Evolutionary conservation across 768 basidiomycete genomes (phyloP), one percentile per base, ranked within the genome.

Genomic region (Obba rivulosa): DNA sequence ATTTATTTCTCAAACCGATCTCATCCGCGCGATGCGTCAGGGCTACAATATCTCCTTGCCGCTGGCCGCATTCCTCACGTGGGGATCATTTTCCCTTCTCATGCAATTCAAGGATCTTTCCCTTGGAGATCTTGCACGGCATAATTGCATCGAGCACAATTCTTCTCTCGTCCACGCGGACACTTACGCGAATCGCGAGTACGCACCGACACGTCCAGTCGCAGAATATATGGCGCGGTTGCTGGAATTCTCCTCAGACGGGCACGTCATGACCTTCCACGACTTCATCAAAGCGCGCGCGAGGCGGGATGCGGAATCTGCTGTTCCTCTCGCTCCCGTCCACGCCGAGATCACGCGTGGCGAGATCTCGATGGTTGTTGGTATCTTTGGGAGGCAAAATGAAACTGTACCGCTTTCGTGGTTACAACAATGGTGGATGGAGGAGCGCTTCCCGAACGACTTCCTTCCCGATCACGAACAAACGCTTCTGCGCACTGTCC

Each of bases 271-370:
- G 48, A 55, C 50, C 1, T 23, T 52, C 22, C 66, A 70, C 49
- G 66, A 63, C 50, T 69, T 83, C 13, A 80, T 76, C 2, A 65
- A 70, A 18, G 71, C 76, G 8, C 71, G 83, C 2, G 61, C 80
- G 2, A 69, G 78, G 43, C 66, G 83, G 20, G 81, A 85, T 53
- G 68, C 63, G 14, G 58, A 67, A 25, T 76, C 63, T 8, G 59
- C 61, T 2, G 10, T 10, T 8, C 65, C 68, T 0, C 57, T 84
- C 22, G 73, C 75, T 43, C 44, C 56, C 3, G 35, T 79, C 3
- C 79, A 80, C 51, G 71, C 74, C 2, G 80, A 82, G 64, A 75
- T 85, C 46, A 83, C 83, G 2, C 72, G 81, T 3, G 83, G 81
- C 16, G 83, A 86, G 64, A 80, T 85, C 71, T 79, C 76, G 0